Evolutionary conservation across 108 stramenopile species (phyloP).

Genomic region (Parmales sp.): DNA sequence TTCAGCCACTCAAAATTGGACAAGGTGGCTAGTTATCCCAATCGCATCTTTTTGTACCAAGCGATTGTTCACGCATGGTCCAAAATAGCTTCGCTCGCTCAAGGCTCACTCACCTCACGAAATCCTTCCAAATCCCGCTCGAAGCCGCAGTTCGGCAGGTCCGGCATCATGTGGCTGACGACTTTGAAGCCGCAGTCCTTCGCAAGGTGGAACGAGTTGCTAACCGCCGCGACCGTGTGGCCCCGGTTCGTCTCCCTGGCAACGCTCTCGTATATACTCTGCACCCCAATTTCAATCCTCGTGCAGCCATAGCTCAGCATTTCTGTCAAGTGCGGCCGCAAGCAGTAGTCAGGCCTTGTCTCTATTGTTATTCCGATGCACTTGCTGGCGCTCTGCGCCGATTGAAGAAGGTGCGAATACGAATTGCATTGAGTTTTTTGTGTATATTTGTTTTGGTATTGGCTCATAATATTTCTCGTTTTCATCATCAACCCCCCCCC

Average conservation of each 20-base stretch:
- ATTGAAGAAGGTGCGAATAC: too few relatives aligned
- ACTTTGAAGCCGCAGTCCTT: conserved; percentile 96
- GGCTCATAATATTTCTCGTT: conserved; percentile 6
- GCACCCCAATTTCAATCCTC: conserved; percentile 94
- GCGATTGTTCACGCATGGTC: too few relatives aligned
- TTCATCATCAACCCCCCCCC: too few relatives aligned
- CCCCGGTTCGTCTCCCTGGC: conserved; percentile 91
- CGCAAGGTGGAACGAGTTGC: conserved; percentile 81
- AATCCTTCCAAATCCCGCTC: conserved; percentile 84
- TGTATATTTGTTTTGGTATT: conserved; percentile 25
- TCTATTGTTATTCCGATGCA: conserved; percentile 95
- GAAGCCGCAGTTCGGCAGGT: conserved; percentile 84
- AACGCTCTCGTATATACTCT: conserved; percentile 82
- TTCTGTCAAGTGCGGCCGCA: conserved; percentile 81
- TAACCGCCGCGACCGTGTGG: conserved; percentile 81
- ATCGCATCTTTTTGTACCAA: too few relatives aligned
- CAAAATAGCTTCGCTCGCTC: too few relatives aligned
- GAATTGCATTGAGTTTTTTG: too few relatives aligned
- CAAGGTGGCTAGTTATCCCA: too few relatives aligned
- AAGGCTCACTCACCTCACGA: too few relatives aligned
- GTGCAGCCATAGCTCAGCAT: conserved; percentile 96
- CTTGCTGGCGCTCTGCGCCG: too few relatives aligned
- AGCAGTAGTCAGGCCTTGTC: conserved; percentile 91
- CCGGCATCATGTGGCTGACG: conserved; percentile 96
- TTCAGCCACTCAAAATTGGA: too few relatives aligned